Evolutionary conservation across 1,284 basidiomycete species (phyloP), one percentile per base, ranked within the genome.

Genomic region (Cutaneotrichosporon dermatis): DNA sequence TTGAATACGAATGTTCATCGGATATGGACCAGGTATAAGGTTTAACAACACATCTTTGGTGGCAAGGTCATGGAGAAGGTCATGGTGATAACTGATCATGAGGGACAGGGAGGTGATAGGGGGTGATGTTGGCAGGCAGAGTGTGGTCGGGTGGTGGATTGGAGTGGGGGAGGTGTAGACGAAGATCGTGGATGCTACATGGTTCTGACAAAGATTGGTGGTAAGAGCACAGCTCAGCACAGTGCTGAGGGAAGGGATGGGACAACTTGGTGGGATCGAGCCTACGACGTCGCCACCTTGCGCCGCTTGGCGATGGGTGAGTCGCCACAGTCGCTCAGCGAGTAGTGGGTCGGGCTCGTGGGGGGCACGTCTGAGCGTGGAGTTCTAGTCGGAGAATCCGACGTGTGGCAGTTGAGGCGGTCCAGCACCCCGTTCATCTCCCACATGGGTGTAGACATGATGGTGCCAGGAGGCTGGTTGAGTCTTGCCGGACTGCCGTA

Each of bases 381-480:
- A 11, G 58, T 62, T 37, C 56, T 54, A 11, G 57, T 68, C 16
- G 69, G 65, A 13, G 61, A 67, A 34, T 59, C 58, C 53, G 67
- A 65, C 37, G 66, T 68, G 25, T 25, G 25, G 25, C 25, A 25
- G 25, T 25, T 25, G 51, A 76, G 57, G 33, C 74, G 64, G 56
- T 71, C 69, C 4, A 76, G 61, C 35, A 69, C 66, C 3, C 71
- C 69, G 15, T 66, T 67, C 41, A 71, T 69, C 61, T 76, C 75
- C 75, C 75, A 76, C 61, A 71, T 57, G 0, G 75, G 75, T 10
- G 75, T 76, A 2, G 69, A 72, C 10, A 74, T 44, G 50, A 68
- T 51, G 68, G 68, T 6, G 62, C 56, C 50, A 16, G 37, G 50
- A 8, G 39, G 9, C 25, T 25, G 25, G 46, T 49, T 49, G 12